Base-by-base conservation (phyloP, 495 filamentous ascomycete genomes). In the Annulohypoxylon stygium region DNA sequence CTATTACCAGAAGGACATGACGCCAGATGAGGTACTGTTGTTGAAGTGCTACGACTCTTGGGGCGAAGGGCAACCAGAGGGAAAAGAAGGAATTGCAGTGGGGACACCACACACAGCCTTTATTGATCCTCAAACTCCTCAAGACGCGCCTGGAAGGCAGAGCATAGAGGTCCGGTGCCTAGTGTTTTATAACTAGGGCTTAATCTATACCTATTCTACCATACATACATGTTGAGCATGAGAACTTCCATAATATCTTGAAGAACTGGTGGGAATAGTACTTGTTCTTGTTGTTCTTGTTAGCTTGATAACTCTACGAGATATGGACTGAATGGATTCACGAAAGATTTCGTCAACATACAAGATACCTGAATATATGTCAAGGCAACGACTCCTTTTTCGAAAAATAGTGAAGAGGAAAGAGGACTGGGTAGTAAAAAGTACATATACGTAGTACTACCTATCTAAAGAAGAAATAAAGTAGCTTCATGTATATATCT, bases 101-200 rank as follows among this genome's bases (percentile, higher is more conserved):
- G 81, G 92, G 75, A 91, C 93, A 73, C 93, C 94, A 68, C 94
- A 97, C 85, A 91, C 91, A 10, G 94, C 93, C 23, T 97, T 97
- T 83, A 76, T 83, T 47, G 91, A 97, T 81, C 88, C 89, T 11
- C 82, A 84, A 76, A 94, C 91, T 10, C 86, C 87, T 2, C 80
- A 82, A 68, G 90, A 84, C n/a, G 85, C 84, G n/a, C 84, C 83
- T 72, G 79, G 80, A 25, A 84, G 91, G 78, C 91, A 97, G 86
- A 97, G 93, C 79, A 95, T 97, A 80, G 93, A 97, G 81, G 92
- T 97, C 11, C 83, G 93, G 80, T 92, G 93, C 55, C 85, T 97
- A 81, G 89, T 97, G 1, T 95, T 97, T 88, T 86, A 85, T 59
- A 78, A 84, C 16, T 78, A 78, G 26, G 18, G 14, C n/a, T 10